These are phyloP conservation scores for Rosa rugosa DNA, from an alignment of 306 rosid species.

Conservation along the genomic window DNA sequence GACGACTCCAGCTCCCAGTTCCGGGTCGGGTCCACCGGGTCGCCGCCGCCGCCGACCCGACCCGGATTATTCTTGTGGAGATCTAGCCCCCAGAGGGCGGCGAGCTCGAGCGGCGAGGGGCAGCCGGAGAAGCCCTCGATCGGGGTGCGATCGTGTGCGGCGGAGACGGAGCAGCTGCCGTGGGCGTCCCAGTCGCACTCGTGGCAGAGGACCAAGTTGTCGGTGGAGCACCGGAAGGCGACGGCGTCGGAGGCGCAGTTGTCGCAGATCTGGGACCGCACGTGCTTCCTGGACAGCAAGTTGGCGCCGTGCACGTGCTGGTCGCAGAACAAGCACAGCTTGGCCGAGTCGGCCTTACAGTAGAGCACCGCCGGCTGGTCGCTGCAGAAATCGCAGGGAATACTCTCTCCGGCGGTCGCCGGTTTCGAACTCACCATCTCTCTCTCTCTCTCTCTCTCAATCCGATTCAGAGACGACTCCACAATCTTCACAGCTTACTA, in stretches of 20 bases:
- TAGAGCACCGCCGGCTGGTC: constrained; percentile 51
- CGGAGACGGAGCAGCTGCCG: constrained; percentile 42
- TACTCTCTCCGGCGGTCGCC: constrained; percentile 13
- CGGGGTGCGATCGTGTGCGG: constrained; percentile 43
- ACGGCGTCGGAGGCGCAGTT: constrained; percentile 53
- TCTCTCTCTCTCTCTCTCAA: not conserved
- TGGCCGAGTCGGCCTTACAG: constrained; percentile 70
- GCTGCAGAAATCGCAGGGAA: constrained; percentile 63
- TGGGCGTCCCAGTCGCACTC: constrained; percentile 67
- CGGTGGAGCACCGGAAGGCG: constrained; percentile 55
- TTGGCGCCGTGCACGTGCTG: constrained; percentile 70
- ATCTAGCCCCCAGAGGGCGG: constrained; percentile 53
- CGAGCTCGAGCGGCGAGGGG: constrained; percentile 54
- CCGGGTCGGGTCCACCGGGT: constrained; percentile 11
- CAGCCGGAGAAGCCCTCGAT: constrained; percentile 60
- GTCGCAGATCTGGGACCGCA: constrained; percentile 68
- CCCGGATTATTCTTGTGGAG: constrained; percentile 29
- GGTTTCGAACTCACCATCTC: constrained; percentile 45
- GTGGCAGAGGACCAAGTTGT: constrained; percentile 62
- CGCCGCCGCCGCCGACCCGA: not conserved
- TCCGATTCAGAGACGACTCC: not conserved
- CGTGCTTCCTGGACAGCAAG: constrained; percentile 56
- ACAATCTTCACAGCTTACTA: not conserved
- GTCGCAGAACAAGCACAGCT: constrained; percentile 71
- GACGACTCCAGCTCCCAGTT: constrained; percentile 27